Base-by-base conservation (phyloP, 2,329 filamentous ascomycete species). In the Trichophyton equinum region DNA sequence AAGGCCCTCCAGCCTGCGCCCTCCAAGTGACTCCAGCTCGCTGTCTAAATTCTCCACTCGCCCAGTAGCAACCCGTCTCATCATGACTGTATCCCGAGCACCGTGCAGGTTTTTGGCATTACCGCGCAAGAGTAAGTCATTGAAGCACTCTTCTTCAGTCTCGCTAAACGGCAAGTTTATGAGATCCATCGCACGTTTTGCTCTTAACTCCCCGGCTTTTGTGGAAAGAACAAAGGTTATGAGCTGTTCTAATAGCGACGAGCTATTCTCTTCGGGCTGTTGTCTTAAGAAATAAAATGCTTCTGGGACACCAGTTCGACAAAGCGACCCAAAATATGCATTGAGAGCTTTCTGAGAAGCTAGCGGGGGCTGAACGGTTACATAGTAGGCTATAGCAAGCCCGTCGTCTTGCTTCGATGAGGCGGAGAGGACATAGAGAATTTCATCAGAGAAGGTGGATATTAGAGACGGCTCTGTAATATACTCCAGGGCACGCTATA, bases 371-470 rank as follows among this genome's bases (percentile, higher is more conserved):
- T 85, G 85, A 0, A 87, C 85, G 11, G 86, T 83, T 65, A 91
- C 81, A 74, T 88, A 94, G 74, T 94, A 95, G 9, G 88, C 86
- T 30, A 94, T 79, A 0, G 88, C 82, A 1, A 91, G 78, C 27
- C 76, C 80, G 67, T 83, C 82, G 69, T 89, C 85, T 61, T 78
- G 77, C 56, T 80, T 75, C 47, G 79, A 75, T 42, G 84, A 79
- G 64, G 84, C 80, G 2, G 89, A 82, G 3, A 94, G 81, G 3
- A 81, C 80, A 27, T 81, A 81, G 66, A 94, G 79, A 59, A 95
- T 91, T 63, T 95, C 88, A 73, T 94, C 89, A 61, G 88, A 82
- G 68, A 94, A 95, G 60, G 90, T 90, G 40, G 88, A 85, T 20
- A 86, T 84, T 3, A 95, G 79, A 1, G 87, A 89, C 0, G 90